Conservation (phyloP, 257 asterid genomes). For the Asclepias syriaca region DNA sequence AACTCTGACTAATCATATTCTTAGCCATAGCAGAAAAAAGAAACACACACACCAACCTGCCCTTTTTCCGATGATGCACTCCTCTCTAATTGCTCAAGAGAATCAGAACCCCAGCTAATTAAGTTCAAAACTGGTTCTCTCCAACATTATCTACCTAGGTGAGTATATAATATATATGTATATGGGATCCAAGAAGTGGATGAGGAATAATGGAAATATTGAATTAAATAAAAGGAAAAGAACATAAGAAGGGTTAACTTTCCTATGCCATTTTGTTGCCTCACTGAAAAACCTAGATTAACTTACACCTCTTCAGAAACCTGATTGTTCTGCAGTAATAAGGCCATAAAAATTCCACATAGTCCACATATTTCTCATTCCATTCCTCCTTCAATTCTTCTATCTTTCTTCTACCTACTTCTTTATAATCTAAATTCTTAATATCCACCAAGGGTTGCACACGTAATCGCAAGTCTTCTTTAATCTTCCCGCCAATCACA, state of each 20-base stretch:
- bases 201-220: no score
- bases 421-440: slow-evolving; percentile 40
- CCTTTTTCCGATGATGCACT: not conserved
- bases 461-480: slow-evolving; percentile 30
- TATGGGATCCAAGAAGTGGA: no score
- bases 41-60: not conserved
- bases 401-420: slow-evolving; percentile 29
- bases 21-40: not conserved
- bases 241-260: not conserved
- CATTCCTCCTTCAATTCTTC: slow-evolving; percentile 41
- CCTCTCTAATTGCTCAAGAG: not conserved
- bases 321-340: slow-evolving; percentile 60
- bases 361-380: slow-evolving; percentile 60
- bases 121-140: slow-evolving; percentile 2
- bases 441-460: slow-evolving; percentile 45
- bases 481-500: slow-evolving; percentile 48
- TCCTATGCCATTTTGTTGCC: not conserved
- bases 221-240: not conserved
- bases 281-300: slow-evolving; percentile 32
- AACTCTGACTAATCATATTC: not conserved
- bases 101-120: not conserved
- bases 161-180: not conserved
- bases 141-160: not conserved
- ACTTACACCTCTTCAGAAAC: slow-evolving; percentile 70
- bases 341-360: slow-evolving; percentile 70